Evolutionary conservation across 2,329 filamentous ascomycete species (phyloP).

Genomic region (Colletotrichum tamarilloi): DNA sequence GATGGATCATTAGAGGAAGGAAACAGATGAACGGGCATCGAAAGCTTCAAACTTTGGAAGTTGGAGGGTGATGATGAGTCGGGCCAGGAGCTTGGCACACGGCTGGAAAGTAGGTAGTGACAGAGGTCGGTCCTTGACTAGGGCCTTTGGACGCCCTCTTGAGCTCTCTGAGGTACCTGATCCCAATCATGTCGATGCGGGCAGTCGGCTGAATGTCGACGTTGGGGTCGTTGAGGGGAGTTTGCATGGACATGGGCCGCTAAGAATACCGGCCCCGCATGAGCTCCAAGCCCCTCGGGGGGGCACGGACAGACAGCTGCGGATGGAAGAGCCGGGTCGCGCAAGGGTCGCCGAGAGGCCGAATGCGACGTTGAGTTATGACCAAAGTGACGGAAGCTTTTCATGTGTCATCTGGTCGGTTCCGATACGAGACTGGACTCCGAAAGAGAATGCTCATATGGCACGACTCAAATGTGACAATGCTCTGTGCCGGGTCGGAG

Average conservation of each 20-base stretch:
- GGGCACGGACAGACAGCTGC: constrained; percentile 29
- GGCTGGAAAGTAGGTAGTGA: too few relatives aligned
- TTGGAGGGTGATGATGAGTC: background rate
- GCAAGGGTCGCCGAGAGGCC: constrained; percentile 25
- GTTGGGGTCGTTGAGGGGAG: background rate
- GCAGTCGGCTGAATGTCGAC: background rate
- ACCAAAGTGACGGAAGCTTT: background rate
- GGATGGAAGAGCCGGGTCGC: constrained; percentile 26
- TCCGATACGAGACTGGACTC: background rate
- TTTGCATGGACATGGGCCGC: constrained; percentile 30
- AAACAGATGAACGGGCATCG: constrained; percentile 14
- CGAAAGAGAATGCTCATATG: background rate
- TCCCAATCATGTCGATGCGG: constrained; percentile 1
- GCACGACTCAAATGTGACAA: background rate
- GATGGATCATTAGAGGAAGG: background rate
- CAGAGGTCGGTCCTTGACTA: background rate
- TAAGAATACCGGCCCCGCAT: constrained; percentile 26
- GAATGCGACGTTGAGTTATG: constrained; percentile 20
- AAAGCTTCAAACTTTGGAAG: background rate
- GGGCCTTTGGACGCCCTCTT: background rate
- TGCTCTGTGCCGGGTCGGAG: background rate
- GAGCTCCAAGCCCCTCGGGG: constrained; percentile 24
- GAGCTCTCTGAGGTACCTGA: background rate
- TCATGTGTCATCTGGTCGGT: background rate
- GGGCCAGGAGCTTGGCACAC: background rate